Percentiles rank a stretch among this genome's conserved stretches.
Conservation (phyloP, 345 rosid species). For the Carallia pectinifolia region DNA sequence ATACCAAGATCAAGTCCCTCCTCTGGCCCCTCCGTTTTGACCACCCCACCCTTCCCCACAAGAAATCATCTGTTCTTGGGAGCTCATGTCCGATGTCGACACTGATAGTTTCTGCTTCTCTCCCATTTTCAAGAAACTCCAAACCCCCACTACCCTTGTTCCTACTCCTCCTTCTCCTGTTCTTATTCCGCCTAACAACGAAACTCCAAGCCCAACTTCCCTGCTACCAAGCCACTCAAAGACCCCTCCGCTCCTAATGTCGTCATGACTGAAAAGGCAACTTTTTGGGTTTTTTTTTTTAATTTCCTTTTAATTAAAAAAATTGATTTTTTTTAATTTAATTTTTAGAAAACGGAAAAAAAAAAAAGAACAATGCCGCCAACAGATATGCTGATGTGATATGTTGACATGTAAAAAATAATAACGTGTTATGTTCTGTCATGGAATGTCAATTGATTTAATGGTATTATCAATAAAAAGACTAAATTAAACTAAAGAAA, state of each 20-base stretch:
- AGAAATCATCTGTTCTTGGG: conserved; percentile 84
- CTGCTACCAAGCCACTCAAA: background rate
- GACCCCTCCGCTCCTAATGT: background rate
- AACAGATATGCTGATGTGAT: too few species aligned
- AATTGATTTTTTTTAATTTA: too few species aligned
- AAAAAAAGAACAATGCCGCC: too few species aligned
- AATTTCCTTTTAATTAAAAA: too few species aligned
- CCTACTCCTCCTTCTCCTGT: too few species aligned
- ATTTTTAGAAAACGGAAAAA: too few species aligned
- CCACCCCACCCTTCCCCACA: conserved; percentile 16
- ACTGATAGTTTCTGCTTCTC: conserved; percentile 80
- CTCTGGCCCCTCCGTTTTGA: conserved; percentile 38
- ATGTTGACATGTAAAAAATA: too few species aligned
- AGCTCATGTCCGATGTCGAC: conserved; percentile 85
- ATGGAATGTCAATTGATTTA: too few species aligned
- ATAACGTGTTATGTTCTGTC: too few species aligned
- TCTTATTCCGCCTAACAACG: conserved; percentile 22
- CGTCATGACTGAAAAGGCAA: background rate
- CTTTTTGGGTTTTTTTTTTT: too few species aligned
- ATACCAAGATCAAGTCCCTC: conserved; percentile 28
- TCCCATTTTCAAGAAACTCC: conserved; percentile 28
- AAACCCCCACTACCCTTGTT: background rate
- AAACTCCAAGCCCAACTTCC: conserved; percentile 48
- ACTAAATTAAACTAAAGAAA: too few species aligned
- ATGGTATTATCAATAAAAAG: too few species aligned